A percentile compares a stretch with the other conserved stretches of the same genome.
Evolutionary conservation across 345 rosid genomes (phyloP).

Genomic region (Acer negundo): DNA sequence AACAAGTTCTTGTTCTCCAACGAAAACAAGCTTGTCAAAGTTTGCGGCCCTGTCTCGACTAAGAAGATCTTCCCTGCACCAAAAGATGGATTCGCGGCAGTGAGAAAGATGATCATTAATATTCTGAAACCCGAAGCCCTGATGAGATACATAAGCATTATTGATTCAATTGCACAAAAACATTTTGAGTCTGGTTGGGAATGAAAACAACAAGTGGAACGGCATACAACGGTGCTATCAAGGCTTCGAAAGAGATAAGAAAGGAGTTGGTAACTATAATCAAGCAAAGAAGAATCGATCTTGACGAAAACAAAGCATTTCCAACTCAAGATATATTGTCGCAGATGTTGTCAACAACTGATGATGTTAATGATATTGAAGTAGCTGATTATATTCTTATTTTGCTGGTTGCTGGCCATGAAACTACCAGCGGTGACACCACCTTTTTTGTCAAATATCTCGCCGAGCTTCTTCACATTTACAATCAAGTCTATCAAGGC

Average conservation of each 20-base stretch:
- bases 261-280: constrained; percentile 16
- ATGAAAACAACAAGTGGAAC: constrained; percentile 18
- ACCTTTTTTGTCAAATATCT: too few relatives aligned
- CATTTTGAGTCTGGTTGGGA: constrained; percentile 8
- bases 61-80: constrained; percentile 47
- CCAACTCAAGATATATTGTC: constrained; percentile 29
- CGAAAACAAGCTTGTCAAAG: neutral
- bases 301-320: constrained; percentile 4
- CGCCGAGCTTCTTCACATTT: constrained; percentile 27
- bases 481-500: constrained; percentile 26
- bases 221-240: constrained; percentile 16
- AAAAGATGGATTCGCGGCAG: constrained; percentile 38
- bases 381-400: constrained; percentile 28
- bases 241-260: constrained; percentile 10
- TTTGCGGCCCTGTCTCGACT: constrained; percentile 28
- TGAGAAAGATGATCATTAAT: constrained; percentile 31
- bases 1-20: too few relatives aligned
- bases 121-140: constrained; percentile 28
- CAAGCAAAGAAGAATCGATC: constrained; percentile 29
- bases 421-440: too few relatives aligned
- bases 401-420: too few relatives aligned
- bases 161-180: constrained; percentile 9
- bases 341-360: constrained; percentile 29
- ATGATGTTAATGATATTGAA: constrained; percentile 30
- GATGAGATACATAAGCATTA: constrained; percentile 18